A percentile compares a stretch with the other conserved stretches of the same genome.
Evolutionary conservation across 2,329 filamentous ascomycete genomes (phyloP).

Genomic region (Neurospora sp.): DNA sequence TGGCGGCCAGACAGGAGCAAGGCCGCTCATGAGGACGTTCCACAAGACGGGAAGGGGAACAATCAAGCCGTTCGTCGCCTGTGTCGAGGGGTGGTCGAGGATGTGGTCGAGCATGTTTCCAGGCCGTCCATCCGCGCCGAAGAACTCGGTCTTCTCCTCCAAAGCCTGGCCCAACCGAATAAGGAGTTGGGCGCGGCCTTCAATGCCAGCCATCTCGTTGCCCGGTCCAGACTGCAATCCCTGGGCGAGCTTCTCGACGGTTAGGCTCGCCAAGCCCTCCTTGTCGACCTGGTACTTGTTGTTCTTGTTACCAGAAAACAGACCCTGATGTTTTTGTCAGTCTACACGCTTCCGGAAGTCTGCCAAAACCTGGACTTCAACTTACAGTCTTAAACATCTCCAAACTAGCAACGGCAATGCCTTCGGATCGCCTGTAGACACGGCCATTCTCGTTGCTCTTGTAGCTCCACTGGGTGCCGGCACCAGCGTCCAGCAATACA

Average conservation of each 20-base stretch:
- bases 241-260: conserved; percentile 62
- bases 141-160: conserved; percentile 66
- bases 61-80: conserved; percentile 80
- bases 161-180: conserved; percentile 67
- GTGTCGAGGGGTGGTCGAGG: conserved; percentile 82
- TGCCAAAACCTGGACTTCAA: conserved; percentile 1
- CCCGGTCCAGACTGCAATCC: conserved; percentile 75
- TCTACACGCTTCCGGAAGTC: neutral
- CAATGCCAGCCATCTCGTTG: conserved; percentile 75
- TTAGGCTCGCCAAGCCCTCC: conserved; percentile 64
- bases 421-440: conserved; percentile 76
- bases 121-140: conserved; percentile 73
- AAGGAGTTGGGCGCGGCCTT: conserved; percentile 74
- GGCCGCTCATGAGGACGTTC: conserved; percentile 79
- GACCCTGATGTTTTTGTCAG: conserved; percentile 38
- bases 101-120: conserved; percentile 95
- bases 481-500: conserved; percentile 77
- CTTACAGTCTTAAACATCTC: conserved; percentile 83
- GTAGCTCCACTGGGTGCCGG: conserved; percentile 85
- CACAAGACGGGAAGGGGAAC: conserved; percentile 81
- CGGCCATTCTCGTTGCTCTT: conserved; percentile 83
- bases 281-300: conserved; percentile 90
- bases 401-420: conserved; percentile 63
- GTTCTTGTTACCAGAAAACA: conserved; percentile 72
- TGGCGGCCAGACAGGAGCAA: conserved; percentile 80